Evolutionary conservation across 257 asterid species (phyloP).

Genomic region (Solanum chiquidenum): DNA sequence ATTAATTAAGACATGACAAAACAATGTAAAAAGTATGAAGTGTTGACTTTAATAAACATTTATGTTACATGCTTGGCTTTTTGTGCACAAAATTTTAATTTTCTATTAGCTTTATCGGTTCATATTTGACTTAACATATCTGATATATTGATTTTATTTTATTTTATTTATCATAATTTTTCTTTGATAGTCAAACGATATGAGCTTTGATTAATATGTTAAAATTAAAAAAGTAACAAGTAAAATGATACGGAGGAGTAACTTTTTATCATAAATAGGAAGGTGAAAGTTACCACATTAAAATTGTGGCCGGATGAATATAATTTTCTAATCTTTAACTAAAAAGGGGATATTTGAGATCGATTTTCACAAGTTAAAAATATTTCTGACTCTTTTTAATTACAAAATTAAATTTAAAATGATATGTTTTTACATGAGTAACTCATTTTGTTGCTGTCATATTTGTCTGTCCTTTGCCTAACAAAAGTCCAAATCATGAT

Average conservation of each 20-base stretch:
- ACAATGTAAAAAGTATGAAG: background rate
- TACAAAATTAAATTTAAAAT: background rate
- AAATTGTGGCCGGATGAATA: background rate
- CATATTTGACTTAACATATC: too few relatives aligned
- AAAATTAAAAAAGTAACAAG: background rate
- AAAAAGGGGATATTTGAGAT: too few relatives aligned
- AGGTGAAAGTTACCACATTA: background rate
- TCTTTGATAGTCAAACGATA: background rate
- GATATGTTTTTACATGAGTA: background rate
- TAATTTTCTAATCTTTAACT: too few relatives aligned
- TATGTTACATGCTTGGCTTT: background rate
- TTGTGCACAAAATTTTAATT: background rate
- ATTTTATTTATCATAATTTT: background rate
- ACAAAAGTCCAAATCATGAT: background rate
- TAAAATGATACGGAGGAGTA: accelerated
- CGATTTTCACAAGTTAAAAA: background rate
- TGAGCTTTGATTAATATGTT: background rate
- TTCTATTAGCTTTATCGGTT: too few relatives aligned
- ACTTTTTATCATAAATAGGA: background rate
- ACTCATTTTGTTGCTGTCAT: background rate
- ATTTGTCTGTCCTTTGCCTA: background rate
- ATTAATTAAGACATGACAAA: background rate
- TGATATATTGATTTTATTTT: accelerated
- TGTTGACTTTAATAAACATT: background rate
- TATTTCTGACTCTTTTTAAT: background rate